A percentile compares a stretch with the other conserved stretches of the same genome.
Conservation (phyloP, 805 yeast species). For the Sugiyamaella boreocaroliniensis region DNA sequence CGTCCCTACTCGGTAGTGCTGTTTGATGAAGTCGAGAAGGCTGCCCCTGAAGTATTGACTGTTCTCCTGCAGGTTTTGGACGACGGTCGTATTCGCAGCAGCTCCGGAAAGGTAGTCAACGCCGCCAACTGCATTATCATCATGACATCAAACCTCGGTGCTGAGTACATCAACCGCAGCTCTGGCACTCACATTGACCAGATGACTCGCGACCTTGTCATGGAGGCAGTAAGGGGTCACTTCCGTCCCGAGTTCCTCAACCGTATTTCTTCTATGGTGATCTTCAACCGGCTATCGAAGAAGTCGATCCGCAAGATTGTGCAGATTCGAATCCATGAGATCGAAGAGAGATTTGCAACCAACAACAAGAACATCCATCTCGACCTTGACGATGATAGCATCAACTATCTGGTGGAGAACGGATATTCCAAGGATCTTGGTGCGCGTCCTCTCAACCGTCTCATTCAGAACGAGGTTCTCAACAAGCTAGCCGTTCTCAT, state of each 20-base stretch:
- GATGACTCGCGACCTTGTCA: conserved; percentile 67
- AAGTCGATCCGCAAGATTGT: conserved; percentile 91
- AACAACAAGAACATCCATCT: conserved; percentile 75
- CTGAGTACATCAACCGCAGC: conserved; percentile 72
- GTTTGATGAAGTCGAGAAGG: conserved; percentile 97
- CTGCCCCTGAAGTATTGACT: conserved; percentile 95
- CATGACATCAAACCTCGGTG: conserved; percentile 97
- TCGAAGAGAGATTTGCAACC: conserved; percentile 74
- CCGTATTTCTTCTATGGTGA: conserved; percentile 88
- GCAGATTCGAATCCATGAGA: conserved; percentile 72
- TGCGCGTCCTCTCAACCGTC: conserved; percentile 86
- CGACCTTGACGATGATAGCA: conserved; percentile 66
- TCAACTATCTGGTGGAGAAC: conserved; percentile 71
- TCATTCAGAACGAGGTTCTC: conserved; percentile 81
- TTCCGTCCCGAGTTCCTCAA: conserved; percentile 97
- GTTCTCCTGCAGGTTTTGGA: conserved; percentile 87
- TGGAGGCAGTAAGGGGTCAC: conserved; percentile 77
- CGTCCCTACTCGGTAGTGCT: conserved; percentile 93
- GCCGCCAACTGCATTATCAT: conserved; percentile 88
- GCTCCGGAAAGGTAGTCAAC: conserved; percentile 88
- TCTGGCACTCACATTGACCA: conserved; percentile 52
- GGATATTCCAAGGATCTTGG: conserved; percentile 94
- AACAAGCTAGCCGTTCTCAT: conserved; percentile 86
- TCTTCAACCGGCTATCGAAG: conserved; percentile 87
- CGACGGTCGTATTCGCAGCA: conserved; percentile 93